Evolutionary conservation across 495 filamentous ascomycete species (phyloP).

Genomic region (Lindgomyces ingoldianus): DNA sequence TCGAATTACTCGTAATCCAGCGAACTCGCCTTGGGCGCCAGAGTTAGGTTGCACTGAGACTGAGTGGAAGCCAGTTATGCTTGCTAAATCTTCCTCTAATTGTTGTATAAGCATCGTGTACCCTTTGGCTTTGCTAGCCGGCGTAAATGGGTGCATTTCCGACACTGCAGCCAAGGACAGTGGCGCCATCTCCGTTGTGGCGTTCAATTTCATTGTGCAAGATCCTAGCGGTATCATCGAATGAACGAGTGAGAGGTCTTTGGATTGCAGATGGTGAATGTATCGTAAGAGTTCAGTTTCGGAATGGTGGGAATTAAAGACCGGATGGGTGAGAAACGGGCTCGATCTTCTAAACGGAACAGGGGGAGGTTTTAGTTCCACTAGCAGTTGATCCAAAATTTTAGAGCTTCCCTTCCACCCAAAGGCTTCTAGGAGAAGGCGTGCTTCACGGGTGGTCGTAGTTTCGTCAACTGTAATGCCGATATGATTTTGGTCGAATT

Average conservation of each 20-base stretch:
- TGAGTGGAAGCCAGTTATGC: slow-evolving; percentile 88
- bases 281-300: slow-evolving; percentile 96
- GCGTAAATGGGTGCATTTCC: slow-evolving; percentile 82
- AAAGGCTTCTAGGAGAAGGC: slow-evolving; percentile 60
- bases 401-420: not conserved
- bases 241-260: slow-evolving; percentile 91
- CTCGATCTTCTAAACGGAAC: slow-evolving; percentile 69
- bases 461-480: slow-evolving; percentile 77
- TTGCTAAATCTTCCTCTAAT: slow-evolving; percentile 72
- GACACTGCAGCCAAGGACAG: slow-evolving; percentile 84
- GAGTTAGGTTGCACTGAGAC: slow-evolving; percentile 96
- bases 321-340: slow-evolving; percentile 81
- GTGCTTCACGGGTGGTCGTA: slow-evolving; percentile 60
- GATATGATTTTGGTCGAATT: slow-evolving; percentile 60
- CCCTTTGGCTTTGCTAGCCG: slow-evolving; percentile 62
- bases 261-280: slow-evolving; percentile 91
- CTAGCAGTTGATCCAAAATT: not conserved
- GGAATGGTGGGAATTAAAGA: slow-evolving; percentile 96
- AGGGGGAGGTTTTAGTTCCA: slow-evolving; percentile 43
- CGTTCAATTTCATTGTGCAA: slow-evolving; percentile 99
- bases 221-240: slow-evolving; percentile 99
- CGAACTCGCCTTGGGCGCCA: slow-evolving; percentile 94
- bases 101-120: slow-evolving; percentile 70
- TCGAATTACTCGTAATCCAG: slow-evolving; percentile 89
- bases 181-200: slow-evolving; percentile 90